Evolutionary conservation across 352 stramenopile genomes (phyloP), one percentile per base, ranked within the genome.

Genomic region (Ophiocytium majus): DNA sequence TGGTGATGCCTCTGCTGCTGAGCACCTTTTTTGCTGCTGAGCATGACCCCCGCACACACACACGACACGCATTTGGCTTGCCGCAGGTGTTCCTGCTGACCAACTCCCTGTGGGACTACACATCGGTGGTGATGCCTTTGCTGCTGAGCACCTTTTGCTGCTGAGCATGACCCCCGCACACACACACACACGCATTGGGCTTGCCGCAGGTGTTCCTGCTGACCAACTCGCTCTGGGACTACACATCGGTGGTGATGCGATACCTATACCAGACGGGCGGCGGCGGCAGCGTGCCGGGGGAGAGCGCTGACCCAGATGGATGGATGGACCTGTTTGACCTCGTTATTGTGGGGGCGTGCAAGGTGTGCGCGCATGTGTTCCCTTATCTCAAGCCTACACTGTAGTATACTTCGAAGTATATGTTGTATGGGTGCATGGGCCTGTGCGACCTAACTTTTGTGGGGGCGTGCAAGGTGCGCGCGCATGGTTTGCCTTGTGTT

Each of bases 191-290:
- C 57, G n/a, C 57, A 17, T 17, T 66, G 57, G 57, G 57, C n/a
- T 66, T 66, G 17, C n/a, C n/a, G 75, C 93, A 95, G 86, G 86
- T 93, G 35, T 96, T 96, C 83, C 89, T 95, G 34, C 83, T 96
- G 14, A 96, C 93, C 34, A 96, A 96, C 88, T 92, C 86, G 33
- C 91, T 93, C 79, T 96, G 92, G 92, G 92, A 95, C 75, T 95
- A 96, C 87, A 96, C 93, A 17, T 90, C 92, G n/a, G 92, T 92
- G 19, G 93, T 90, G 9, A 90, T 90, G 86, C 89, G 89, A 75
- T 90, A 87, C 37, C 76, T 90, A 10, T 81, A 37, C 49, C 1
- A 28, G 28, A 5, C 5, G 31, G 64, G 34, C 5, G 64, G 34
- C 34, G 74, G 74, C 32, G 86, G 83, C 0, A 88, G 81, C 37